phyloP scores from a whole-genome alignment of 306 rosid species.

The Corylus americana region DNA sequence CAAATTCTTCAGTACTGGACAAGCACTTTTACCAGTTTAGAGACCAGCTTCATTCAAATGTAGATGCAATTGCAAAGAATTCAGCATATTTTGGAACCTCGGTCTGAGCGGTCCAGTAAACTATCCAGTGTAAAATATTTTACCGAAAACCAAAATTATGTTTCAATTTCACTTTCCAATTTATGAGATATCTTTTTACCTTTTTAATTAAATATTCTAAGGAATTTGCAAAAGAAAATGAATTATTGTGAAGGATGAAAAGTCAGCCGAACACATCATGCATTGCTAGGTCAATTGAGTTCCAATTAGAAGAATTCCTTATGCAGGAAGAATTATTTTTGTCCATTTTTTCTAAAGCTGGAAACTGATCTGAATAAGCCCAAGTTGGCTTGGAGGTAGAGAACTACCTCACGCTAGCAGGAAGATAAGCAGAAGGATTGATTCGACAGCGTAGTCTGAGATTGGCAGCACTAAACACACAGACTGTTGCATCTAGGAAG shows the following conservation, averaged over 20 bases:
- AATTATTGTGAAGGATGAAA: neutral
- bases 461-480: conserved; percentile 70
- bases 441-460: conserved; percentile 88
- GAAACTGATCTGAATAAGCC: neutral
- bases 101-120: neutral
- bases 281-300: neutral
- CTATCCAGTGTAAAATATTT: neutral
- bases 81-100: conserved; percentile 1
- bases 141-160: neutral
- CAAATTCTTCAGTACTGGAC: neutral
- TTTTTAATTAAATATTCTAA: neutral
- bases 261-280: neutral
- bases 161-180: neutral
- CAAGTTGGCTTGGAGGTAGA: neutral
- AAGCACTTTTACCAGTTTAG: neutral
- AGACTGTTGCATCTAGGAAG: conserved; percentile 80
- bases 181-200: neutral
- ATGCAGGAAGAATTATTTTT: neutral
- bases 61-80: neutral
- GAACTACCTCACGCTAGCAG: conserved; percentile 71
- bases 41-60: neutral
- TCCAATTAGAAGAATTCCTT: neutral
- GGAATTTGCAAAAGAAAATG: neutral
- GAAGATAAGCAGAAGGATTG: conserved; percentile 82
- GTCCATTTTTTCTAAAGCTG: neutral